Base-by-base conservation (phyloP, 306 rosid species). In the Vachellia pachyceras region DNA sequence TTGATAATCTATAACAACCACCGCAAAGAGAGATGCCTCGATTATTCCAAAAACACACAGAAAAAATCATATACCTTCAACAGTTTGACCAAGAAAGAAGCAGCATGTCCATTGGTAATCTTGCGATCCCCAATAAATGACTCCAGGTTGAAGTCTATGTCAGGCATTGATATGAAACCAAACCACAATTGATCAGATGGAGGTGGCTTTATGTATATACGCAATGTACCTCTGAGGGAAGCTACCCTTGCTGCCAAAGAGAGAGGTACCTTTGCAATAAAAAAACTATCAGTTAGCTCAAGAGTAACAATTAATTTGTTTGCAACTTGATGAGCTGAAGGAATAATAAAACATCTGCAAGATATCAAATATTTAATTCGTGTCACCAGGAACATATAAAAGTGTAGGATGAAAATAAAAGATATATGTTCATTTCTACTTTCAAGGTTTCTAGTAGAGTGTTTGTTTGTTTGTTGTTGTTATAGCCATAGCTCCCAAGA, bases 111-210 rank as follows among this genome's bases (percentile, higher is more conserved):
- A 84, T 66, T 93, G 20, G 94, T 84, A 76, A 95, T 87, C 81
- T 89, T 95, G 82, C 11, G 98, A 14, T 93, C 99, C 78, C 98
- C 98, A 45, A 95, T 83, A 72, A 94, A 85, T 0, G 98, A 93
- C 82, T 90, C 98, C 91, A 93, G 66, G 81, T 79, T 87, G 84
- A 95, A 89, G 76, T 89, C 94, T 58, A 95, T 84, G 68, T 91
- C 89, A 37, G 99, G 99, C 98, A 95, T 91, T 82, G 96, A 90
- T 79, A 97, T 91, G 90, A 95, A 95, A 77, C 90, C 85, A 86
- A 77, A 90, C 99, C 99, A 95, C 78, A 95, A 77, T 63, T 87
- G 97, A 86, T 95, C 97, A 66, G 98, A 91, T 77, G 99, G 99
- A 86, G 99, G 99, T 40, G 99, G 98, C 87, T 95, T 95, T 86